These are phyloP conservation scores for Lachancea sp. DNA, from an alignment of 805 yeast species.

Conservation along the genomic window DNA sequence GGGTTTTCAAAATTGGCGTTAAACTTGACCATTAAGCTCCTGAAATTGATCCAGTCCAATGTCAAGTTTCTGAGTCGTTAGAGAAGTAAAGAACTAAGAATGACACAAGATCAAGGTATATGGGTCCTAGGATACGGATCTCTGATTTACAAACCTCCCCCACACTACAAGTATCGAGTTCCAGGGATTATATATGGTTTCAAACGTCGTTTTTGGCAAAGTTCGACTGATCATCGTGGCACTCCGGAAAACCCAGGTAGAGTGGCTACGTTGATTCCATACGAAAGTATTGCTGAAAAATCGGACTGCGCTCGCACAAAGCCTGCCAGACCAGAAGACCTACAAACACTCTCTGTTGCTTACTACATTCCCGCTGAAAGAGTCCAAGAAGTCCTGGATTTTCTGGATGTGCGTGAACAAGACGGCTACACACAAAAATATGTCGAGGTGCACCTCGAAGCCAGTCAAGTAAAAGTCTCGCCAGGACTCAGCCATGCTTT, in stretches of 20 bases:
- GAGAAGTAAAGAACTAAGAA: too few relatives aligned
- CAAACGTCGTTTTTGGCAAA: conserved; percentile 85
- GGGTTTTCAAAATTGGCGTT: too few relatives aligned
- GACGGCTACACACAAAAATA: conserved; percentile 75
- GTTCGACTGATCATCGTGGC: conserved; percentile 85
- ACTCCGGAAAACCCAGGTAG: conserved; percentile 83
- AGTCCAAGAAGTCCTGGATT: conserved; percentile 55
- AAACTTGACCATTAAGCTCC: too few relatives aligned
- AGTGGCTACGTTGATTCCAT: conserved; percentile 73
- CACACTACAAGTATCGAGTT: conserved; percentile 51
- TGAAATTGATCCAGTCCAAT: too few relatives aligned
- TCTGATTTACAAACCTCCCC: conserved; percentile 84
- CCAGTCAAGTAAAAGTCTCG: conserved; percentile 21
- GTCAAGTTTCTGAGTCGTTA: too few relatives aligned
- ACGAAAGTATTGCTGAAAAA: conserved; percentile 44
- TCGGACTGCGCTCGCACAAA: conserved; percentile 12
- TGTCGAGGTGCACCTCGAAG: conserved; percentile 53
- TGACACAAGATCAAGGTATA: conserved; percentile 26
- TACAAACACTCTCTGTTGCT: conserved; percentile 73
- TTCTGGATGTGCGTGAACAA: conserved; percentile 78
- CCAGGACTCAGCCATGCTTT: conserved; percentile 21
- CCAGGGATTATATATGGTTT: conserved; percentile 74
- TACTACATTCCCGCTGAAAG: conserved; percentile 66
- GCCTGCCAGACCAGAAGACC: conserved; percentile 34
- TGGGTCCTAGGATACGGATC: conserved; percentile 94